A percentile compares a stretch with the other conserved stretches of the same genome.
phyloP scores from a whole-genome alignment of 2,329 filamentous ascomycete species.

The Diaporthe sp. region DNA sequence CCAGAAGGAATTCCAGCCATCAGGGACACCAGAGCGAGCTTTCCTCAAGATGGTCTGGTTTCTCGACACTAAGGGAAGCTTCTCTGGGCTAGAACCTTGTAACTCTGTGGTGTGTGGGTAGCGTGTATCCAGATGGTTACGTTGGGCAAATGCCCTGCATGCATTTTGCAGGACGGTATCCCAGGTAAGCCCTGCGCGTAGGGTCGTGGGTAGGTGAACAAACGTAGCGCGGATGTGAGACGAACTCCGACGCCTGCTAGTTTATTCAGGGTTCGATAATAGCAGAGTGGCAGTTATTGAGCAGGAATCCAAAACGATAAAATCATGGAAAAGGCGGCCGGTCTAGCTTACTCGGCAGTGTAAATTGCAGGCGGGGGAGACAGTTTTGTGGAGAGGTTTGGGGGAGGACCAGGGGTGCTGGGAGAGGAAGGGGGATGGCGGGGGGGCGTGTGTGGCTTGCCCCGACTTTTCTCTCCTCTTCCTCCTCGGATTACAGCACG shows the following conservation, averaged over 20 bases:
- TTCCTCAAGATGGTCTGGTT: slow-evolving; percentile 22
- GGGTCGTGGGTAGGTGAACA: neutral
- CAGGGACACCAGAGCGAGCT: slow-evolving; percentile 14
- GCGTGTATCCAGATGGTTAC: neutral
- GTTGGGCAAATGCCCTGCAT: slow-evolving; percentile 9
- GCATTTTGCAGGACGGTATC: neutral
- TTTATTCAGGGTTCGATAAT: neutral
- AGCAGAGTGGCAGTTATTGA: neutral
- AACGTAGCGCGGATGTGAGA: slow-evolving; percentile 22
- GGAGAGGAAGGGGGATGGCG: neutral
- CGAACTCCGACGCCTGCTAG: slow-evolving; percentile 25
- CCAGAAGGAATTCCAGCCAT: slow-evolving; percentile 32
- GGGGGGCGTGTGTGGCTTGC: slow-evolving; percentile 11
- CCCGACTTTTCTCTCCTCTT: neutral
- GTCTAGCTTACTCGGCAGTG: slow-evolving; percentile 15
- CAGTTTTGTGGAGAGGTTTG: neutral
- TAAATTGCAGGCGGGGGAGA: slow-evolving; percentile 9
- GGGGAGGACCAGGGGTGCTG: neutral
- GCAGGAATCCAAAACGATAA: neutral
- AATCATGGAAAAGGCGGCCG: neutral
- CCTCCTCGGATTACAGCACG: neutral
- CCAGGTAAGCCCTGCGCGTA: neutral
- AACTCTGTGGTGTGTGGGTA: neutral
- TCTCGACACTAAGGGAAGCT: slow-evolving; percentile 27
- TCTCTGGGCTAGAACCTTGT: slow-evolving; percentile 27